Conservation (phyloP, 805 yeast species). For the Candida insectalens region DNA sequence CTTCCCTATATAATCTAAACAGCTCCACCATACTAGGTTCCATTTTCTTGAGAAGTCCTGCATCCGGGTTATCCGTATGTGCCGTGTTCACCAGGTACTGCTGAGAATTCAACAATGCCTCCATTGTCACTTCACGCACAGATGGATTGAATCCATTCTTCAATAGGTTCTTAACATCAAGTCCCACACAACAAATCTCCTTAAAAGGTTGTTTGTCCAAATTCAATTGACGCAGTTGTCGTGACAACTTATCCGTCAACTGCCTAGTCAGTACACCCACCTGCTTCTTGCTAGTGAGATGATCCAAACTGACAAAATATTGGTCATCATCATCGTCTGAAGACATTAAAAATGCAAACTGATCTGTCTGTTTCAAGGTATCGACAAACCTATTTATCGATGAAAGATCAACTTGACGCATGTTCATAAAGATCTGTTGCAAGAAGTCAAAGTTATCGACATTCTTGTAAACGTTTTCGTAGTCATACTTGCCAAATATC, state of each 20-base stretch:
- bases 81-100: constrained; percentile 17
- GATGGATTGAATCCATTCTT: constrained; percentile 32
- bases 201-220: constrained; percentile 23
- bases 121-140: constrained; percentile 30
- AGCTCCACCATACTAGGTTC: constrained; percentile 46
- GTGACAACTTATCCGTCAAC: constrained; percentile 9
- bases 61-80: constrained; percentile 14
- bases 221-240: constrained; percentile 16
- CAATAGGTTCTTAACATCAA: constrained; percentile 18
- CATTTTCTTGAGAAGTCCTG: constrained; percentile 24
- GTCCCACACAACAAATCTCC: constrained; percentile 32
- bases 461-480: constrained; percentile 6
- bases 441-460: constrained; percentile 11
- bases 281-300: constrained; percentile 4
- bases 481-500: constrained; percentile 14
- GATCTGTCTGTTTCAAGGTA: constrained; percentile 15
- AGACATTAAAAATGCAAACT: constrained; percentile 14
- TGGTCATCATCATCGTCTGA: constrained; percentile 2
- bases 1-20: constrained; percentile 68
- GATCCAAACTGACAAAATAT: constrained; percentile 1
- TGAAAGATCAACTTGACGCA: constrained; percentile 4
- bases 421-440: constrained; percentile 14
- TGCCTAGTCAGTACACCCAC: constrained; percentile 7
- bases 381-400: constrained; percentile 12
- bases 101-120: constrained; percentile 32